Base-by-base conservation (phyloP, 2,329 filamentous ascomycete genomes). In the Epichloe coenophiala region DNA sequence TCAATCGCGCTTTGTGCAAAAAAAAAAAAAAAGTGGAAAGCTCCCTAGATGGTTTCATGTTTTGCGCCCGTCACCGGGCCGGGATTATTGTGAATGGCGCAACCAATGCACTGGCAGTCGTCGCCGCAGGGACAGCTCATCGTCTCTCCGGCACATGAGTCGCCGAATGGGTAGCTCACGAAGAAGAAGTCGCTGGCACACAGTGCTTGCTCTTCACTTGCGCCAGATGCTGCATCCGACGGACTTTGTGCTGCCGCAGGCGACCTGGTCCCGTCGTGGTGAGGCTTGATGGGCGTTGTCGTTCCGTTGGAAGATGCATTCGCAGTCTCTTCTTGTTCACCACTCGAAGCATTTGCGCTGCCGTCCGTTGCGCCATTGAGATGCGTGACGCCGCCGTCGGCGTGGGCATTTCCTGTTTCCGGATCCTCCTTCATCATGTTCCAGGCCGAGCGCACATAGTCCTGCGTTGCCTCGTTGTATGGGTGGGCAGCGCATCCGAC, bases 401-500 rank as follows among this genome's bases (percentile, higher is more conserved):
- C 50, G 23, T 60, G 58, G 15, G 41, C 51, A 17, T 58, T 55
- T 47, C 47, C 48, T 35, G 53, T 59, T 37, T 51, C 57, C 5
- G 61, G 42, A 38, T 70, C 67, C 31, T 68, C 66, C 54, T 59
- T 57, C 67, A 71, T 71, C 48, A 58, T 66, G 45, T 66, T 64
- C 63, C 65, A 71, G 1, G 73, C 73, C 6, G 73, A 75, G 48
- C 73, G 68, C 3, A 81, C 70, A 52, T 72, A 72, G 47, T 68
- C 71, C 54, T 71, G 74, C 47, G 77, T 85, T 21, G 80, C 77
- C 7, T 78, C 71, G 56, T 86, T 86, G 59, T 81, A 83, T 12
- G 83, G 80, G 61, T 86, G 82, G 2, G 77, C 78, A 5, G 80
- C 73, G 60, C 83, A 87, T 11, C 81, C 83, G 37, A 86, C 68